These are phyloP conservation scores for Ustilago hordei DNA, from an alignment of 1,284 basidiomycete species.

Conservation along the genomic window DNA sequence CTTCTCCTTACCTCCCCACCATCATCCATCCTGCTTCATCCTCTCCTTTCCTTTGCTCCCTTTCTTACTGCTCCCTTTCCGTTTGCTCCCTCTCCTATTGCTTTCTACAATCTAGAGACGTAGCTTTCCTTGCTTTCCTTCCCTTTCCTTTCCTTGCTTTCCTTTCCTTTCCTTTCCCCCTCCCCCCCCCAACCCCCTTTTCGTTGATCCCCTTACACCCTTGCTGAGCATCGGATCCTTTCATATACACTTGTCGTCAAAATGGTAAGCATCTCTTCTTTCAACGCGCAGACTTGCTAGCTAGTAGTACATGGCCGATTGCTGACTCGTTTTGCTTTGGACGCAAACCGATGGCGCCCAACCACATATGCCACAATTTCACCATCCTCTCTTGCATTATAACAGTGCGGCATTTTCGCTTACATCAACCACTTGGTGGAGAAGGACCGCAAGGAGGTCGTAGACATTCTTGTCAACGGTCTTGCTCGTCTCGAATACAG, in stretches of 20 bases:
- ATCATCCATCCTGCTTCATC: constrained; percentile 21
- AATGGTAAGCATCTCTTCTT: constrained; percentile 30
- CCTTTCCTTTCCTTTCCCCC: constrained; percentile 7
- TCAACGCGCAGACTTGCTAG: not conserved
- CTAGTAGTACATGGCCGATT: not conserved
- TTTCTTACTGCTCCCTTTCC: constrained; percentile 12
- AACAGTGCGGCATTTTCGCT: constrained; percentile 69
- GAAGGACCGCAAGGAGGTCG: constrained; percentile 87
- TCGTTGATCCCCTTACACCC: constrained; percentile 19
- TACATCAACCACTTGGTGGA: constrained; percentile 69
- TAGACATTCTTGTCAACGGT: constrained; percentile 91
- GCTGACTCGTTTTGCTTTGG: constrained; percentile 5
- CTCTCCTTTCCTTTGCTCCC: not conserved
- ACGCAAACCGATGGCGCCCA: not conserved
- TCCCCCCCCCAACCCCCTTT: too few species aligned
- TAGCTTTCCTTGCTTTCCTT: constrained; percentile 25
- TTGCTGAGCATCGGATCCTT: constrained; percentile 41
- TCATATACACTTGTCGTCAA: constrained; percentile 21
- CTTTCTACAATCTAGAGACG: constrained; percentile 27
- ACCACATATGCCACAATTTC: not conserved
- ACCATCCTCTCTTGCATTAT: constrained; percentile 1
- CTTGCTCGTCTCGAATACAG: constrained; percentile 97
- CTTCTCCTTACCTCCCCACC: constrained; percentile 11
- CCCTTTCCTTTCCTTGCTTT: constrained; percentile 16
- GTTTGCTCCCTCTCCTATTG: constrained; percentile 11